Percentiles rank a stretch among this genome's conserved stretches.
Conservation (phyloP, 1,284 basidiomycete genomes). For the Apiotrichum sp. region DNA sequence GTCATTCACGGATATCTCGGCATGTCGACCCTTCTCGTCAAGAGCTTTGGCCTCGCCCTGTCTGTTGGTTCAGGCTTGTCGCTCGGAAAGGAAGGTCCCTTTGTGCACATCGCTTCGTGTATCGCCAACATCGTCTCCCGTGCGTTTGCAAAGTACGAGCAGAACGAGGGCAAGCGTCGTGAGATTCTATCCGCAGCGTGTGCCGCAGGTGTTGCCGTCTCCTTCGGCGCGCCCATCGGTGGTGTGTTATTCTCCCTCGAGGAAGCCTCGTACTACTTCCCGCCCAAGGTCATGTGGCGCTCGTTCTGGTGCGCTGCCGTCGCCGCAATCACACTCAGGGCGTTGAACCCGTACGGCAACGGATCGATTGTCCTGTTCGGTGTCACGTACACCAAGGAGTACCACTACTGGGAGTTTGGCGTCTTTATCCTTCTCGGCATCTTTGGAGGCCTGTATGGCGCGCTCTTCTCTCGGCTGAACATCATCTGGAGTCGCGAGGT, state of each 20-base stretch:
- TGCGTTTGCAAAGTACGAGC: conserved; percentile 80
- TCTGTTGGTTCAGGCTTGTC: conserved; percentile 86
- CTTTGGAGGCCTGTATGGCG: conserved; percentile 88
- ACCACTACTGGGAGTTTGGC: conserved; percentile 49
- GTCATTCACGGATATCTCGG: conserved; percentile 97
- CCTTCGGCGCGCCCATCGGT: conserved; percentile 86
- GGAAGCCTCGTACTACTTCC: conserved; percentile 94
- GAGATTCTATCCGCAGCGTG: conserved; percentile 89
- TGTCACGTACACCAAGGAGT: conserved; percentile 44
- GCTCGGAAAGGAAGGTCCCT: conserved; percentile 89
- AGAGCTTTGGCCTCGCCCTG: conserved; percentile 79
- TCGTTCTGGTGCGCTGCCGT: conserved; percentile 93
- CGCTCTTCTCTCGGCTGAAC: conserved; percentile 80
- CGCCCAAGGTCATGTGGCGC: conserved; percentile 88
- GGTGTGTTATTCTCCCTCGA: conserved; percentile 88
- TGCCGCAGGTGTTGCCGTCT: conserved; percentile 57
- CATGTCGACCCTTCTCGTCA: conserved; percentile 81
- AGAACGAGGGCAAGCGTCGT: conserved; percentile 89
- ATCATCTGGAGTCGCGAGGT: conserved; percentile 78
- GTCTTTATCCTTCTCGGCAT: conserved; percentile 81
- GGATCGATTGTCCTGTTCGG: conserved; percentile 50
- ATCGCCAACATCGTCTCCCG: conserved; percentile 91
- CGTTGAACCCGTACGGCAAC: conserved; percentile 81
- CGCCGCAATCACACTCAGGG: conserved; percentile 77
- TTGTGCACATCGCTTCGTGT: conserved; percentile 93